These are phyloP conservation scores for Spatholobus suberectus DNA, from an alignment of 306 rosid species.

Conservation along the genomic window DNA sequence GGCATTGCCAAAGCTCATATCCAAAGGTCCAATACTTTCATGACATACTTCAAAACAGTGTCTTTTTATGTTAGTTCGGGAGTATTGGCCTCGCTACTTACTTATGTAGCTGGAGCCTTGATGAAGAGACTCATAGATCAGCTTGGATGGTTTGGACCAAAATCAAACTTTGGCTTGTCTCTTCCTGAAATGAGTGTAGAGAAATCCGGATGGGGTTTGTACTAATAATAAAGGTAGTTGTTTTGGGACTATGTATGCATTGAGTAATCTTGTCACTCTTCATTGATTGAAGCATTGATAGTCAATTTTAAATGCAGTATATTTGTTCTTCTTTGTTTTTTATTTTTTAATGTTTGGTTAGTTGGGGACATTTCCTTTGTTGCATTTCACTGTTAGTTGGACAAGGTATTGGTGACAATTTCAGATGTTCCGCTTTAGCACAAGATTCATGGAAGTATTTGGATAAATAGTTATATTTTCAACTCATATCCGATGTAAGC, in stretches of 20 bases:
- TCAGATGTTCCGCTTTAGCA: background rate
- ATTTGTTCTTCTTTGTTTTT: background rate
- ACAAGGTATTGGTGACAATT: background rate
- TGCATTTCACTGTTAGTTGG: background rate
- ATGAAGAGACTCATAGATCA: slow-evolving; percentile 49
- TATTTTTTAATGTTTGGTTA: background rate
- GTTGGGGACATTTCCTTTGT: background rate
- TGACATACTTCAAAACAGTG: slow-evolving; percentile 45
- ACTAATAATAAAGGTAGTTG: background rate
- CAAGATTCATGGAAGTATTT: no score
- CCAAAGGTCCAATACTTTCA: slow-evolving; percentile 40
- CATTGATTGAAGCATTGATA: background rate
- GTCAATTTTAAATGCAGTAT: background rate
- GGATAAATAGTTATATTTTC: no score
- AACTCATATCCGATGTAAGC: no score
- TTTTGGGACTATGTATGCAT: background rate
- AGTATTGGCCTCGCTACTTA: slow-evolving; percentile 52
- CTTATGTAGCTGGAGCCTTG: slow-evolving; percentile 62
- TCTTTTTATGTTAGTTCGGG: slow-evolving; percentile 49
- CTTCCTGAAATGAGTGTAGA: slow-evolving; percentile 40
- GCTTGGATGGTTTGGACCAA: slow-evolving; percentile 60
- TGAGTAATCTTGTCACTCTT: background rate
- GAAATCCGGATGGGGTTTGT: slow-evolving; percentile 50
- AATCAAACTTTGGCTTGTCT: slow-evolving; percentile 24
- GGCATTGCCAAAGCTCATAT: slow-evolving; percentile 58